phyloP scores from a whole-genome alignment of 176 grass and related monocot species.

The Paspalum notatum region DNA sequence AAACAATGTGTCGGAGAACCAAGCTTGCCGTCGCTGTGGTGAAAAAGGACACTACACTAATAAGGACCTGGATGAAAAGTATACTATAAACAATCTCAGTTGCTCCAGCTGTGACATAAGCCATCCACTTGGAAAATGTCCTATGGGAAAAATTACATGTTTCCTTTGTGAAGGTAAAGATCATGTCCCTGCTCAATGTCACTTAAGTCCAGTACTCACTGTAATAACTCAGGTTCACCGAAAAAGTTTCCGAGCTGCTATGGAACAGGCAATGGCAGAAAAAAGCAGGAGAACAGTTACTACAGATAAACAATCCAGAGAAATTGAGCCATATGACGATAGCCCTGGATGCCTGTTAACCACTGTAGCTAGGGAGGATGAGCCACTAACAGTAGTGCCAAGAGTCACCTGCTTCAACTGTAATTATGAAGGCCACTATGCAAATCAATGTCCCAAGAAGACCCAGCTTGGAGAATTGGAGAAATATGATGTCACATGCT shows the following conservation, averaged over 20 bases:
- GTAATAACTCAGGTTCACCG: slow-evolving; percentile 22
- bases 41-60: slow-evolving; percentile 35
- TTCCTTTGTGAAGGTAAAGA: slow-evolving; percentile 36
- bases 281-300: neutral
- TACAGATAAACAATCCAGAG: neutral
- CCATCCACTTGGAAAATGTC: slow-evolving; percentile 28
- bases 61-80: neutral
- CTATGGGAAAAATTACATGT: slow-evolving; percentile 40
- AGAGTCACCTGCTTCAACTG: slow-evolving; percentile 2
- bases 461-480: neutral
- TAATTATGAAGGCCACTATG: slow-evolving; percentile 1
- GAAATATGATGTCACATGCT: slow-evolving; percentile 1
- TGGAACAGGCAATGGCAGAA: slow-evolving; percentile 2
- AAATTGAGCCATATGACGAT: slow-evolving; percentile 1
- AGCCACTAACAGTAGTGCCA: neutral
- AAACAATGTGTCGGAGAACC: slow-evolving; percentile 10
- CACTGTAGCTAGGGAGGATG: neutral
- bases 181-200: slow-evolving; percentile 33
- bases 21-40: slow-evolving; percentile 29
- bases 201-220: slow-evolving; percentile 29
- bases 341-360: neutral
- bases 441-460: slow-evolving; percentile 16
- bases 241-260: slow-evolving; percentile 9
- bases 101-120: slow-evolving; percentile 34
- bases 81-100: neutral